Evolutionary conservation across 306 rosid species (phyloP), one percentile per base, ranked within the genome.

Genomic region (Sicyos edulis): DNA sequence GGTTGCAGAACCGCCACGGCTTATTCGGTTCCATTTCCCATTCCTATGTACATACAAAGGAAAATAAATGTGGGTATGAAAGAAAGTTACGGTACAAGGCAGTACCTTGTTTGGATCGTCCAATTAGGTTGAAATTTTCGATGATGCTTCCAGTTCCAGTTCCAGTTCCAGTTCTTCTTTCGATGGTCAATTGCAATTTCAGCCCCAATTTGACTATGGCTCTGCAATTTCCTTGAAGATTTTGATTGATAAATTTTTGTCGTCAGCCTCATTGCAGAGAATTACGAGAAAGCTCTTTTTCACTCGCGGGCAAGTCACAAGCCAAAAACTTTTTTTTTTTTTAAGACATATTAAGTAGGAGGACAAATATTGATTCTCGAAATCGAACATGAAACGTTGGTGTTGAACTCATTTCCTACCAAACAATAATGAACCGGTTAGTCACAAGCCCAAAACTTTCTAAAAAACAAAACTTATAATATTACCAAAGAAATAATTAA

Each of bases 111-210:
- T 68, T 13, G 56, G 14, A 14, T 42, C 72, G 56, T 49, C 72
- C 56, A 68, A 7, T 68, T 49, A 7, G 56, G 57, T 49, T 68
- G 72, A 21, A 68, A 47, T 68, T 49, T 68, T 68, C 72, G 72
- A 67, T 47, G 53, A 40, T 22, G n/a, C n/a, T n/a, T n/a, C n/a
- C n/a, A n/a, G n/a, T n/a, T n/a, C n/a, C n/a, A n/a, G n/a, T n/a
- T n/a, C n/a, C n/a, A n/a, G n/a, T n/a, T 47, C 72, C 72, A 67
- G 3, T 22, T 24, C 54, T 65, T 20, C 71, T 13, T 59, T 26
- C 71, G 12, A 20, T 44, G 54, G 32, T 44, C 54, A 66, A 12
- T 44, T 42, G 54, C 71, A 66, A 44, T 45, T 66, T 32, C 70
- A 64, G 52, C 52, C 53, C 7, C 52, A 64, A 42, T 40, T 44